Evolutionary conservation across 352 stramenopile species (phyloP).

Genomic region (Phytopythium chamaehyphon): DNA sequence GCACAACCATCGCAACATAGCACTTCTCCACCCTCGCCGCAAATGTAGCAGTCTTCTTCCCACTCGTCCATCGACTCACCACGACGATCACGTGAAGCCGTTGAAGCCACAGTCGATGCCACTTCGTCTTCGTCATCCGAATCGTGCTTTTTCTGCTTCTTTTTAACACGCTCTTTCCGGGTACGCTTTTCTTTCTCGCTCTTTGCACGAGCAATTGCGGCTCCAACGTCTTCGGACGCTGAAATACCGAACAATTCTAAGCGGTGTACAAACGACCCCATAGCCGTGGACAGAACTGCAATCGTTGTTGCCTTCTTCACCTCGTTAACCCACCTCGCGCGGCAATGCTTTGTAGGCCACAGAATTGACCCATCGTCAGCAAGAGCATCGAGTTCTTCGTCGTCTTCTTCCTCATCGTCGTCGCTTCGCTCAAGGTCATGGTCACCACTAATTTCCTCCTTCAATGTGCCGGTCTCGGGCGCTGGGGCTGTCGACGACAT

Average conservation of each 20-base stretch:
- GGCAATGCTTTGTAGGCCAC: constrained; percentile 71
- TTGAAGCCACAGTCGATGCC: constrained; percentile 3
- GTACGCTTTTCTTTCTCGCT: constrained; percentile 69
- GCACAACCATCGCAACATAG: constrained; percentile 91
- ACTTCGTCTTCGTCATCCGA: constrained; percentile 37
- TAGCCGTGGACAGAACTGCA: constrained; percentile 44
- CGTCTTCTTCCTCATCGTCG: constrained; percentile 75
- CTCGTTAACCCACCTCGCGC: constrained; percentile 63
- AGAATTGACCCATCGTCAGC: constrained; percentile 57
- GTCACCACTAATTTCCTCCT: constrained; percentile 14
- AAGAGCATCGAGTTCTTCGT: constrained; percentile 51
- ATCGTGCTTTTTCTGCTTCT: constrained; percentile 60
- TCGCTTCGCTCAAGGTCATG: constrained; percentile 50
- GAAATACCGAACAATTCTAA: constrained; percentile 65
- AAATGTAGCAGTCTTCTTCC: constrained; percentile 90
- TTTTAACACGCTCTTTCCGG: constrained; percentile 66
- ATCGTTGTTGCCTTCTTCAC: constrained; percentile 54
- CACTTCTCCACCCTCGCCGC: constrained; percentile 77
- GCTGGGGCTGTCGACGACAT: neutral
- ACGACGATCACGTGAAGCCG: constrained; percentile 6
- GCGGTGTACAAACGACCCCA: constrained; percentile 65
- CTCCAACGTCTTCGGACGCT: constrained; percentile 30
- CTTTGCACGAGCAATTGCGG: constrained; percentile 50
- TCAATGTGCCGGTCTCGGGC: neutral
- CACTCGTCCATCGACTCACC: constrained; percentile 74